These are phyloP conservation scores for Saccharomyces hybrid DNA, from an alignment of 1,139 yeast genomes.

Conservation along the genomic window DNA sequence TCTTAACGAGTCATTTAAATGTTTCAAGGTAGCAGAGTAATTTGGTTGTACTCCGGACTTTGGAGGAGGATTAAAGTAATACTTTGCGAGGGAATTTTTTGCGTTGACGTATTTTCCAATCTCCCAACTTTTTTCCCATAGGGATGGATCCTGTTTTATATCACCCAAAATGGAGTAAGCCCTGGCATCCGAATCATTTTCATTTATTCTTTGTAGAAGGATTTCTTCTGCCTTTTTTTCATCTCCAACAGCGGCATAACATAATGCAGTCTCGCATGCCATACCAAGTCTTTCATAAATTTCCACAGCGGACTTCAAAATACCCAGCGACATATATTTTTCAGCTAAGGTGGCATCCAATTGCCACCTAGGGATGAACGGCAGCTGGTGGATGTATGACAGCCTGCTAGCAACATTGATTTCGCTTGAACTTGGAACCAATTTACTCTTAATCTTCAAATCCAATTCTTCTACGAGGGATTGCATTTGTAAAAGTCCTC, in stretches of 20 bases:
- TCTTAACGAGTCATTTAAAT: slow-evolving; percentile 66
- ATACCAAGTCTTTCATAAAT: slow-evolving; percentile 75
- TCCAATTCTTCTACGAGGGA: slow-evolving; percentile 88
- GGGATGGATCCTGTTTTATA: slow-evolving; percentile 62
- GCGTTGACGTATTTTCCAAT: slow-evolving; percentile 78
- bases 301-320: slow-evolving; percentile 79
- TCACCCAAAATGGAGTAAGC: slow-evolving; percentile 85
- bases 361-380: slow-evolving; percentile 79
- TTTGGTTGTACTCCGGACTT: slow-evolving; percentile 47
- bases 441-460: slow-evolving; percentile 51
- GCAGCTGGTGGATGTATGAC: slow-evolving; percentile 64
- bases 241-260: slow-evolving; percentile 82
- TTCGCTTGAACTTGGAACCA: slow-evolving; percentile 48
- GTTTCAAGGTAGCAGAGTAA: slow-evolving; percentile 49
- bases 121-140: slow-evolving; percentile 87
- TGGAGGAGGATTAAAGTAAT: slow-evolving; percentile 60
- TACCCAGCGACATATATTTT: slow-evolving; percentile 80
- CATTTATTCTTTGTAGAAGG: slow-evolving; percentile 46
- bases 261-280: slow-evolving; percentile 80
- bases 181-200: slow-evolving; percentile 70
- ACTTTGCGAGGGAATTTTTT: slow-evolving; percentile 72
- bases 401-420: slow-evolving; percentile 40
- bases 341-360: slow-evolving; percentile 82
- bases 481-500: slow-evolving; percentile 91
- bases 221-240: slow-evolving; percentile 59